Evolutionary conservation across 345 rosid species (phyloP).

Genomic region (Salix brachista): DNA sequence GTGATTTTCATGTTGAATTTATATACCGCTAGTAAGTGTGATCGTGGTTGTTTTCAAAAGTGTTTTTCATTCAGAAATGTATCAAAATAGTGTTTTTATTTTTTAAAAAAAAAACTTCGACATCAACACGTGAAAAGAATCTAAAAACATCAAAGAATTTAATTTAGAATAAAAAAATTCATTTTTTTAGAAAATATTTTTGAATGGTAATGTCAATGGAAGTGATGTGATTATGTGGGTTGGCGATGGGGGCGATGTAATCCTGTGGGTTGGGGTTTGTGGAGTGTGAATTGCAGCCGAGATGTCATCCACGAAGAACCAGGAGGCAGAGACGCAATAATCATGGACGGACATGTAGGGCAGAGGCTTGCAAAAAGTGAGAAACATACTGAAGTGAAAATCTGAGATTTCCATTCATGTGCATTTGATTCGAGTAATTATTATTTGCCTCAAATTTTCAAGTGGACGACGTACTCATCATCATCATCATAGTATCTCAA

Average conservation of each 20-base stretch:
- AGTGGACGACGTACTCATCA: slow-evolving; percentile 1
- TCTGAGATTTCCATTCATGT: slow-evolving; percentile 21
- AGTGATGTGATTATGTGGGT: slow-evolving; percentile 1
- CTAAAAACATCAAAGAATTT: too few species aligned
- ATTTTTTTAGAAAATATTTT: too few species aligned
- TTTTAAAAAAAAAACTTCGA: too few species aligned
- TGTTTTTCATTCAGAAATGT: too few species aligned
- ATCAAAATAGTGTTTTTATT: too few species aligned
- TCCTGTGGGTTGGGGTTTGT: slow-evolving; percentile 22
- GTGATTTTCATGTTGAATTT: not conserved
- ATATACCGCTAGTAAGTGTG: too few species aligned
- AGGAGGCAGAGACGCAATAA: not conserved
- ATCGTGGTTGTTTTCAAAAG: too few species aligned
- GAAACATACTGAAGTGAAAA: not conserved
- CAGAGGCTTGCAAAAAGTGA: not conserved
- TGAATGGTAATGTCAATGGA: not conserved
- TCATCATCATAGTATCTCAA: not conserved
- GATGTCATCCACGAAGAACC: slow-evolving; percentile 24
- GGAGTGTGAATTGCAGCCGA: slow-evolving; percentile 27
- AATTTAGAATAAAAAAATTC: too few species aligned
- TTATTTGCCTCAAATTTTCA: slow-evolving; percentile 5
- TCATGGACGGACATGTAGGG: slow-evolving; percentile 5
- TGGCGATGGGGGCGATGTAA: slow-evolving; percentile 15
- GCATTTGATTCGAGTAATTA: slow-evolving; percentile 20
- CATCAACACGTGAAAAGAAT: accelerated